A percentile compares a stretch with the other conserved stretches of the same genome.
These are phyloP conservation scores for Citrus australasica DNA, from an alignment of 345 rosid species.

Conservation along the genomic window DNA sequence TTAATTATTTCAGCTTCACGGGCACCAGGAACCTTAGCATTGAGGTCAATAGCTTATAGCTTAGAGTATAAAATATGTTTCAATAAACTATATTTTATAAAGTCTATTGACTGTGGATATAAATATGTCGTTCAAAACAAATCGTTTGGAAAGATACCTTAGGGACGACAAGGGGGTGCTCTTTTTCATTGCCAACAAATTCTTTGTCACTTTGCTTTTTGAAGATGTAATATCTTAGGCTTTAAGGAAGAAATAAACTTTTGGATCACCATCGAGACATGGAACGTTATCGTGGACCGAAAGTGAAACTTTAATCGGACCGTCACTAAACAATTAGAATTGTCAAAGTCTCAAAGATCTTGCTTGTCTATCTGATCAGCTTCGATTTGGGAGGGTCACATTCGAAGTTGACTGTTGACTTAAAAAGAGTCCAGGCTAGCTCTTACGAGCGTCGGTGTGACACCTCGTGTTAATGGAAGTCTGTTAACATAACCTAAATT, in stretches of 20 bases:
- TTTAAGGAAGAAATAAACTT: not conserved
- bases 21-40: not conserved
- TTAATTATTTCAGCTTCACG: not conserved
- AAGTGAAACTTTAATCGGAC: constrained; percentile 17
- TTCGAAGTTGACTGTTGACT: too few relatives aligned
- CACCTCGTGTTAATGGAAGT: too few relatives aligned
- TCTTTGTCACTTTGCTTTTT: not conserved
- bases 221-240: not conserved
- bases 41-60: not conserved
- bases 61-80: not conserved
- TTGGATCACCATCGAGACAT: not conserved
- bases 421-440: too few relatives aligned
- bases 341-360: constrained; percentile 7
- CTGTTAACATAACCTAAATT: too few relatives aligned
- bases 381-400: too few relatives aligned
- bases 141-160: not conserved
- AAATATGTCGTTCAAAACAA: not conserved
- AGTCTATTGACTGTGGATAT: not conserved
- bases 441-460: too few relatives aligned
- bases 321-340: not conserved
- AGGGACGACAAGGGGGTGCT: not conserved
- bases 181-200: too few relatives aligned
- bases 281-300: constrained; percentile 3
- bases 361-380: not conserved
- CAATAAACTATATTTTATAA: too few relatives aligned